Percentiles rank a stretch among this genome's conserved stretches.
Evolutionary conservation across 2,329 filamentous ascomycete genomes (phyloP).

Genomic region (Paramyrothecium roridum): DNA sequence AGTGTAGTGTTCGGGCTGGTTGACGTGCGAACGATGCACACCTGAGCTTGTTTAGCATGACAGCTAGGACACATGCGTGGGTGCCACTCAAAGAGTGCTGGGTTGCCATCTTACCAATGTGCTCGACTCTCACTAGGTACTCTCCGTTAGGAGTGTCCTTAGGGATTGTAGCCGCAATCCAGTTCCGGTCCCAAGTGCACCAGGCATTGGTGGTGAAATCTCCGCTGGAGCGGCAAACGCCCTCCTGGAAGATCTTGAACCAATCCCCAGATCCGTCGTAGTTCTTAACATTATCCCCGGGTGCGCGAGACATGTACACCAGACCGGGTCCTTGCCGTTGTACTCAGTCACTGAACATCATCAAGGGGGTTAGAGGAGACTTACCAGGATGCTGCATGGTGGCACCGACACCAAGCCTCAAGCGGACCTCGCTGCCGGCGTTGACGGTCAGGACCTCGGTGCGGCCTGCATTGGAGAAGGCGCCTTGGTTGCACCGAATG

Average conservation of each 20-base stretch:
- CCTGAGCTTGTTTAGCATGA: neutral
- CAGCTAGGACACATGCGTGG: neutral
- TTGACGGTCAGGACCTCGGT: neutral
- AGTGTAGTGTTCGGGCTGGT: constrained; percentile 1
- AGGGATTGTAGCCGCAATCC: neutral
- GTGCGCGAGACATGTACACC: neutral
- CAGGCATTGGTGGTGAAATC: constrained; percentile 2
- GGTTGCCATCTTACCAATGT: neutral
- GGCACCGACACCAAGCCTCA: constrained; percentile 1
- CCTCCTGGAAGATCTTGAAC: constrained; percentile 2
- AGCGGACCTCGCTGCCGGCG: neutral
- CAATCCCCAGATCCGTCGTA: constrained; percentile 2
- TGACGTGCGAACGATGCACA: constrained; percentile 1
- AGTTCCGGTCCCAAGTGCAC: constrained; percentile 1
- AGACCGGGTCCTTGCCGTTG: neutral
- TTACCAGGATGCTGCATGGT: constrained; percentile 1
- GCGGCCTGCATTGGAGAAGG: neutral
- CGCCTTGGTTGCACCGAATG: constrained; percentile 1
- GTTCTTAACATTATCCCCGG: constrained; percentile 1
- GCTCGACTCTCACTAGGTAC: neutral
- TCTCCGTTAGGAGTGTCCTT: constrained; percentile 1
- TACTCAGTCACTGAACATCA: neutral
- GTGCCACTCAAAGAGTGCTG: no score
- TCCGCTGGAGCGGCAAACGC: neutral
- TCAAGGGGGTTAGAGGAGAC: neutral